Evolutionary conservation across 176 grass and related monocot species (phyloP).

Genomic region (Sorghum bicolor): DNA sequence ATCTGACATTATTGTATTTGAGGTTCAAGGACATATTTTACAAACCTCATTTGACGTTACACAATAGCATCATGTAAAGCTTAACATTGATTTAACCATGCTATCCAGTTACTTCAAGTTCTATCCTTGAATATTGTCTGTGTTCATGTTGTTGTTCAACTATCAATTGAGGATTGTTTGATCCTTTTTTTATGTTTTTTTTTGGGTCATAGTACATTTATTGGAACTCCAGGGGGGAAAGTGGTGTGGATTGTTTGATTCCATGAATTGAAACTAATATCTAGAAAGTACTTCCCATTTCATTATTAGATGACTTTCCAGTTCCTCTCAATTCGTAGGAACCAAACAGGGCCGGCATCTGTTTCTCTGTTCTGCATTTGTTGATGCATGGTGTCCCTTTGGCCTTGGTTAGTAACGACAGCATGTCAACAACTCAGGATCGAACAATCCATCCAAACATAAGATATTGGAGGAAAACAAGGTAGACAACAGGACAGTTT

Average conservation of each 20-base stretch:
- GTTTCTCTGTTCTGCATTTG: not conserved
- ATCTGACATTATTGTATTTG: not conserved
- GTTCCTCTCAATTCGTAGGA: too few relatives aligned
- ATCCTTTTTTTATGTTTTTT: not conserved
- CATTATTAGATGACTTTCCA: too few relatives aligned
- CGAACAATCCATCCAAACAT: slow-evolving; percentile 16
- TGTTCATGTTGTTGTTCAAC: not conserved
- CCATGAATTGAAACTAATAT: too few relatives aligned
- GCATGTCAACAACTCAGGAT: not conserved
- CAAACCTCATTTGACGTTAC: not conserved
- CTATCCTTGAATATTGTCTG: not conserved
- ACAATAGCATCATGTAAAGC: slow-evolving; percentile 3
- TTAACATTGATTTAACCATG: not conserved
- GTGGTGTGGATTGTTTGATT: too few relatives aligned
- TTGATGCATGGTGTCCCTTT: not conserved
- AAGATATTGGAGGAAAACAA: slow-evolving; percentile 52
- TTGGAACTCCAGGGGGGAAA: too few relatives aligned
- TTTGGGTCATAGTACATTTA: not conserved
- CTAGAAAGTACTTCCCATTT: too few relatives aligned
- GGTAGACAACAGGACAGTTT: not conserved
- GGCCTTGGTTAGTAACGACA: not conserved
- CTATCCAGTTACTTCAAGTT: not conserved
- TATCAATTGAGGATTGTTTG: not conserved
- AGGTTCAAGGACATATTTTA: not conserved
- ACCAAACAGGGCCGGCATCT: too few relatives aligned